A percentile compares a stretch with the other conserved stretches of the same genome.
Conservation (phyloP, 1,284 basidiomycete species). For the Hypsizygus ulmarius region DNA sequence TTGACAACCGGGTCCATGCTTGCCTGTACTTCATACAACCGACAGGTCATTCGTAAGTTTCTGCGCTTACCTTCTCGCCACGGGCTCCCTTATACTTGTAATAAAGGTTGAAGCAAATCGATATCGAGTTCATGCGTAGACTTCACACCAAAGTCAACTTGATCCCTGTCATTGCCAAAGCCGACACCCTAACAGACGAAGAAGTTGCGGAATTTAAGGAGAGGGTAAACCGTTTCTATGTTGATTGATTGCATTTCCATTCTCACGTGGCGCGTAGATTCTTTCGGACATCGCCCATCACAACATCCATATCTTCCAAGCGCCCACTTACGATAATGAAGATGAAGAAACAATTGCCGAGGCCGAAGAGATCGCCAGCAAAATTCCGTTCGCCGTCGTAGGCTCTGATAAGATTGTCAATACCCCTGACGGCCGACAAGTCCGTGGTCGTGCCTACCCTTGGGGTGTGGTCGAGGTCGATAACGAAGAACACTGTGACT, state of each 20-base stretch:
- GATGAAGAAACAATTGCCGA: slow-evolving; percentile 96
- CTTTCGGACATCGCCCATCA: slow-evolving; percentile 89
- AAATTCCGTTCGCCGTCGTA: slow-evolving; percentile 96
- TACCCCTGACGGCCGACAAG: slow-evolving; percentile 83
- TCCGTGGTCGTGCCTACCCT: slow-evolving; percentile 90
- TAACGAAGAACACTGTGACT: slow-evolving; percentile 97
- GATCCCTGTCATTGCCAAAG: slow-evolving; percentile 95
- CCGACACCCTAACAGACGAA: slow-evolving; percentile 95
- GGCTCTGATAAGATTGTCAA: slow-evolving; percentile 84
- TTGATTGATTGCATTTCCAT: slow-evolving; percentile 3
- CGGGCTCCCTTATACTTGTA: slow-evolving; percentile 11
- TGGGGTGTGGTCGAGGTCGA: slow-evolving; percentile 99
- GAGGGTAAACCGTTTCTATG: slow-evolving; percentile 48
- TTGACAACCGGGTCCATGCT: slow-evolving; percentile 88
- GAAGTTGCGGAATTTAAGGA: slow-evolving; percentile 91
- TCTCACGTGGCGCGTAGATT: slow-evolving; percentile 51
- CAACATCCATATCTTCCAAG: slow-evolving; percentile 94
- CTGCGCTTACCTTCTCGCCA: not conserved
- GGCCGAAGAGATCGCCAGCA: slow-evolving; percentile 93
- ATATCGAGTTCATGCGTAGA: slow-evolving; percentile 96
- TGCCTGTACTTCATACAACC: slow-evolving; percentile 98
- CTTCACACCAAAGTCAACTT: slow-evolving; percentile 96
- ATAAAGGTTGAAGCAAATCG: slow-evolving; percentile 86
- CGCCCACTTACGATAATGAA: slow-evolving; percentile 93
- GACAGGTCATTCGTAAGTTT: slow-evolving; percentile 89